Base-by-base conservation (phyloP, 352 stramenopile species). In the Blastocystis sp. region DNA sequence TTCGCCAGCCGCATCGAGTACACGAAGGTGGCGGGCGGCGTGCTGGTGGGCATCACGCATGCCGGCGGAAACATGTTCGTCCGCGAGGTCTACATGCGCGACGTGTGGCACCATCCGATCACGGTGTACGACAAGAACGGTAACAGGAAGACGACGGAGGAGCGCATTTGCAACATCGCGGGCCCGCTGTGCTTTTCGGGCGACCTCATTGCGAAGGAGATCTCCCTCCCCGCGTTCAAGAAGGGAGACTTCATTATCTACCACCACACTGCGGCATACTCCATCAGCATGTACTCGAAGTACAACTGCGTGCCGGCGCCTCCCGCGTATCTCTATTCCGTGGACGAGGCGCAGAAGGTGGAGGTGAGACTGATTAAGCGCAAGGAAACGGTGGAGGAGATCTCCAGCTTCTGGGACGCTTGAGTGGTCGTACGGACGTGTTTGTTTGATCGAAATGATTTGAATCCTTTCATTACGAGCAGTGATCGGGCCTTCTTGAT, bases 181-280 rank as follows among this genome's bases (percentile, higher is more conserved):
- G 94, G 94, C 0, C 94, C 94, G 28, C 91, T 97, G 14, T 97
- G 94, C 89, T 97, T 97, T 77, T 94, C 93, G 6, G 94, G 94
- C 1, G 94, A 97, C 87, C 93, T 96, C 70, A 89, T 97, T 7
- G 62, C 63, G n/a, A 71, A 66, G 28, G 57, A 69, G n/a, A 2
- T 89, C 0, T 3, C 17, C 3, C 61, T 89, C 28, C 89, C 89
- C 57, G 43, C 40, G 19, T 59, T 64, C 2, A 14, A 82, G 19
- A 21, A 64, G 43, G 60, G 62, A 24, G 89, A 89, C 38, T 89
- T 89, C 54, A 42, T 80, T 2, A 14, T 90, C 10, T 76, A 76
- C n/a, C 76, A 87, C 42, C 61, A 87, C 17, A 76, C 76, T 7
- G 76, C 61, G 17, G 76, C 76, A 14, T 87, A 87, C 48, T 76